Conservation (phyloP, 345 rosid species). For the Salix arbutifolia region DNA sequence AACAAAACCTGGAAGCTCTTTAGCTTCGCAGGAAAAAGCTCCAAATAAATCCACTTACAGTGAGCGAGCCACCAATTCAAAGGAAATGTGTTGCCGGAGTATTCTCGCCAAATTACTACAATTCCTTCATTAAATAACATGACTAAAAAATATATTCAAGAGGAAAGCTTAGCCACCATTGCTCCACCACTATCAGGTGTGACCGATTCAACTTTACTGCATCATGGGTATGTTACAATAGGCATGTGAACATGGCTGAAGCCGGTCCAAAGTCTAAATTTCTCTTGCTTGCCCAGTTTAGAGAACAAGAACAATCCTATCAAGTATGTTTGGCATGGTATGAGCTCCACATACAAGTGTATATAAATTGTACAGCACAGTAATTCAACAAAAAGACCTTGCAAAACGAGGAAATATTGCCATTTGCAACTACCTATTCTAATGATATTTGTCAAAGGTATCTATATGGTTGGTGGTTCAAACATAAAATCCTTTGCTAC, state of each 20-base stretch:
- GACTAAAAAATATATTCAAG: not conserved
- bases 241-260: not conserved
- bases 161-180: not conserved
- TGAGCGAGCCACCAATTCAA: not conserved
- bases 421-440: conserved; percentile 10
- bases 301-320: not conserved
- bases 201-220: not conserved
- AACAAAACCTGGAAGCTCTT: not conserved
- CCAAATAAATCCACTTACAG: not conserved
- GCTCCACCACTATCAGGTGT: not conserved
- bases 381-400: conserved; percentile 4
- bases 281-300: not conserved
- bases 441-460: conserved; percentile 14
- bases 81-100: no score
- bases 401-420: not conserved
- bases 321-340: no score
- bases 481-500: not conserved
- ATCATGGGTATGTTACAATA: not conserved
- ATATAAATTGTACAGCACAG: not conserved
- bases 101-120: not conserved
- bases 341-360: no score
- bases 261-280: not conserved
- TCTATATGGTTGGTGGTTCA: conserved; percentile 4
- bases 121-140: no score
- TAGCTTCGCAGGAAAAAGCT: not conserved